Conservation (phyloP, 352 stramenopile species). For the Globisporangium barbulae region DNA sequence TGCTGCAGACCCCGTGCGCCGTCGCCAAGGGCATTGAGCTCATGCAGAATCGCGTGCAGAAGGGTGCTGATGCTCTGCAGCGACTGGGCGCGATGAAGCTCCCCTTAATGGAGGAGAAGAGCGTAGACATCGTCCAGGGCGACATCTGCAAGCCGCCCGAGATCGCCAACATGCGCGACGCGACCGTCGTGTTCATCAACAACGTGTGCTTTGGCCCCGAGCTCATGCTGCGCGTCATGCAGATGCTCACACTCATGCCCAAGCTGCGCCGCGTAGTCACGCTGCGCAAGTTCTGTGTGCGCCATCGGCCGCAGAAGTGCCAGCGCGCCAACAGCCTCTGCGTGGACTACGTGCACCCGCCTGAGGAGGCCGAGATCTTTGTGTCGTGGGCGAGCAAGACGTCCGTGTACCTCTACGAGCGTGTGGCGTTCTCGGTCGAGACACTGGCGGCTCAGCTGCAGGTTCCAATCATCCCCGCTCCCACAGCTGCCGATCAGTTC, state of each 20-base stretch:
- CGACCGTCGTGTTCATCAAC: slow-evolving; percentile 86
- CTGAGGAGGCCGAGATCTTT: slow-evolving; percentile 58
- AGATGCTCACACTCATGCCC: slow-evolving; percentile 55
- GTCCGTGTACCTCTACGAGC: slow-evolving; percentile 72
- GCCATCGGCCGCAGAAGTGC: slow-evolving; percentile 67
- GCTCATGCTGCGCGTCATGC: slow-evolving; percentile 71
- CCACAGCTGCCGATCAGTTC: background rate
- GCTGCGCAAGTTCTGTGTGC: slow-evolving; percentile 77
- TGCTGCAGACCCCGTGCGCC: slow-evolving; percentile 64
- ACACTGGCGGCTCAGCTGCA: slow-evolving; percentile 38
- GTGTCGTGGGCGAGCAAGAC: slow-evolving; percentile 82
- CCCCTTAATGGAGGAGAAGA: slow-evolving; percentile 41
- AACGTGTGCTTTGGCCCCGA: slow-evolving; percentile 80
- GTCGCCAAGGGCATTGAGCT: slow-evolving; percentile 78
- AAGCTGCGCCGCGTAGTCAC: slow-evolving; percentile 69
- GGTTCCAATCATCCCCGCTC: background rate
- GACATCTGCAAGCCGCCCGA: slow-evolving; percentile 69
- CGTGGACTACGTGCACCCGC: slow-evolving; percentile 68
- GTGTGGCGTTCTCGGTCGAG: slow-evolving; percentile 38
- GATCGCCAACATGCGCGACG: slow-evolving; percentile 53
- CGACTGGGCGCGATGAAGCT: slow-evolving; percentile 42
- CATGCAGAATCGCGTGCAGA: slow-evolving; percentile 78
- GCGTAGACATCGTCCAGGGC: slow-evolving; percentile 62
- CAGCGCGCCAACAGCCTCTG: slow-evolving; percentile 49
- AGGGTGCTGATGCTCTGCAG: slow-evolving; percentile 52